Evolutionary conservation across 2,329 filamentous ascomycete genomes (phyloP), one percentile per base, ranked within the genome.

Genomic region (Rutstroemia sp.): DNA sequence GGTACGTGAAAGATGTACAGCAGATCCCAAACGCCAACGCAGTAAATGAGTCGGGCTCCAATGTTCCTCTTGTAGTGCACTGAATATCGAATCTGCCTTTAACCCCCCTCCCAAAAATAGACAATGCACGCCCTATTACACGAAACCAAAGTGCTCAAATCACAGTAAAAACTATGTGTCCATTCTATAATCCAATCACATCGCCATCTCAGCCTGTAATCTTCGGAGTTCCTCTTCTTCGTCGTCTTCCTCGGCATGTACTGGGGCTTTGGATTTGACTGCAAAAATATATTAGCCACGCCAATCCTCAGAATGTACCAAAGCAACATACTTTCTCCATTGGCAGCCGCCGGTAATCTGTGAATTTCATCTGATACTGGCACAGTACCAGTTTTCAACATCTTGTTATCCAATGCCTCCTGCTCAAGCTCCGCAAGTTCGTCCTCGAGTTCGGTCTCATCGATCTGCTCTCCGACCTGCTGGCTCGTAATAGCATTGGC

Each of bases 141-240:
- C 57, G 56, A 59, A 56, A 58, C 30, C 54, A 36, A 55, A 57
- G 57, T 58, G 58, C 54, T 30, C 42, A 63, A 45, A 60, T 61
- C 45, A 58, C 53, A 62, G 54, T 42, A 50, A 46, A 57, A 48
- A 57, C 57, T 57, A 55, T 54, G 59, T 49, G 53, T 58, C 56
- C 57, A 51, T 16, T 48, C 38, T 25, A 21, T 50, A 30, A 51
- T 47, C 55, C 50, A 42, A 57, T 48, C 39, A 95, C 87, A 96
- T 96, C 63, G 92, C 92, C 92, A 97, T 97, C 74, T 96, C 92
- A 38, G 90, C 92, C 71, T 95, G 91, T 65, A 99, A 74, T 75
- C 94, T 96, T 73, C 87, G 83, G 69, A 97, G 78, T 76, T 97
- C 92, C 67, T 87, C 92, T 73, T 97, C 92, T 70, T 97, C 94